Conservation (phyloP, 208 protist genomes). For the Leptomonas pyrrhocoris region DNA sequence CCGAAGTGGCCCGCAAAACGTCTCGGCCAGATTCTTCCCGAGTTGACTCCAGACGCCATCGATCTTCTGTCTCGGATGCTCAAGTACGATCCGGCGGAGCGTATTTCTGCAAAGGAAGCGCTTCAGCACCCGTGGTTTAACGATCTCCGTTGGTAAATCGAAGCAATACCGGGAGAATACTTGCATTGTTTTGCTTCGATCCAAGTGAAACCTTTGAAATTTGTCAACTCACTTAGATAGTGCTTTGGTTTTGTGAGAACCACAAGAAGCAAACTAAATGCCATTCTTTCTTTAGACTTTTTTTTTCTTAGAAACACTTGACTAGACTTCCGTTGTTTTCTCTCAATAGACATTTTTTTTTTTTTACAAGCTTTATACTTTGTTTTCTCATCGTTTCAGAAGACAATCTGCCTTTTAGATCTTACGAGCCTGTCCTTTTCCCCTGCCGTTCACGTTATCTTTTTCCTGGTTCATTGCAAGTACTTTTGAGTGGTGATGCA, state of each 20-base stretch:
- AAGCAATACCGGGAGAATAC: not conserved
- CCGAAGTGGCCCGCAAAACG: conserved; percentile 90
- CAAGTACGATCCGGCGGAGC: conserved; percentile 84
- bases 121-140: conserved; percentile 92
- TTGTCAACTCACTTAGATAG: too few species aligned
- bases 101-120: conserved; percentile 91
- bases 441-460: conserved; percentile 10
- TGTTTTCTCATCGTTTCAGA: not conserved
- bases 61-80: conserved; percentile 92
- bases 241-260: too few species aligned
- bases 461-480: not conserved
- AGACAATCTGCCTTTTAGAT: not conserved
- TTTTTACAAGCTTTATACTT: conserved; percentile 13
- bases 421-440: not conserved
- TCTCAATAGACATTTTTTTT: conserved; percentile 16
- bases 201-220: too few species aligned
- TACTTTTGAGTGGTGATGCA: not conserved
- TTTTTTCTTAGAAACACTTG: not conserved
- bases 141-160: conserved; percentile 58
- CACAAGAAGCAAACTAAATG: not conserved
- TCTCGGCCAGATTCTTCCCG: conserved; percentile 65
- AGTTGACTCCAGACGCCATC: conserved; percentile 79
- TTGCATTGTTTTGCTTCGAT: not conserved
- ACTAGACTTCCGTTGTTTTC: not conserved
- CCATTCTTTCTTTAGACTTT: conserved; percentile 18